Evolutionary conservation across 179 eudicot species (phyloP).

Genomic region (Gypsophila paniculata): DNA sequence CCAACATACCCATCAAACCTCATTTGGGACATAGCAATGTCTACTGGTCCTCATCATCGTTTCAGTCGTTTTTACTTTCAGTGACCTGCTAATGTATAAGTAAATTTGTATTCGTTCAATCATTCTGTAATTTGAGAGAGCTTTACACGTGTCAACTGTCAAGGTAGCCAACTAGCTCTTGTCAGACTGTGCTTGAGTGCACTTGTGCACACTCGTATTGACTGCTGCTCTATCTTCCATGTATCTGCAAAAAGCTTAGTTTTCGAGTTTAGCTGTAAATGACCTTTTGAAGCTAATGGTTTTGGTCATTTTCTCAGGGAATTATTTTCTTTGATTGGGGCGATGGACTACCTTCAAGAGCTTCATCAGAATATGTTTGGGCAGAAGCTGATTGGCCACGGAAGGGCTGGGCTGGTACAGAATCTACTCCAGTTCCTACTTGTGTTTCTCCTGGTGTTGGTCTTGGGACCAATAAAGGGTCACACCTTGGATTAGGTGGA

Average conservation of each 20-base stretch:
- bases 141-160: neutral
- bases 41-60: neutral
- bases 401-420: constrained; percentile 85
- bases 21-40: neutral
- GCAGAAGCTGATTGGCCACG: constrained; percentile 87
- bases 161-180: neutral
- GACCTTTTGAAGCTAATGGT: constrained; percentile 4
- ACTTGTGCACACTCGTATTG: neutral
- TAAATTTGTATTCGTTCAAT: constrained; percentile 9
- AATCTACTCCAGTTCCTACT: constrained; percentile 71
- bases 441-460: constrained; percentile 76
- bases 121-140: too few relatives aligned
- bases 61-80: neutral
- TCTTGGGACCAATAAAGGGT: constrained; percentile 54
- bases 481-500: constrained; percentile 79
- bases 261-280: neutral
- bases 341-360: constrained; percentile 39
- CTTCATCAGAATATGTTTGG: constrained; percentile 67
- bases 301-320: constrained; percentile 49
- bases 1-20: neutral
- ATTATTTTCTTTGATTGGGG: constrained; percentile 73
- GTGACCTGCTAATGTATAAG: neutral
- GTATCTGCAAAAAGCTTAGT: constrained; percentile 2
- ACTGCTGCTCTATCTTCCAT: constrained; percentile 2
- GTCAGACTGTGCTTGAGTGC: neutral